Evolutionary conservation across 2,329 filamentous ascomycete species (phyloP).

Genomic region (Aspergillus uvarum): DNA sequence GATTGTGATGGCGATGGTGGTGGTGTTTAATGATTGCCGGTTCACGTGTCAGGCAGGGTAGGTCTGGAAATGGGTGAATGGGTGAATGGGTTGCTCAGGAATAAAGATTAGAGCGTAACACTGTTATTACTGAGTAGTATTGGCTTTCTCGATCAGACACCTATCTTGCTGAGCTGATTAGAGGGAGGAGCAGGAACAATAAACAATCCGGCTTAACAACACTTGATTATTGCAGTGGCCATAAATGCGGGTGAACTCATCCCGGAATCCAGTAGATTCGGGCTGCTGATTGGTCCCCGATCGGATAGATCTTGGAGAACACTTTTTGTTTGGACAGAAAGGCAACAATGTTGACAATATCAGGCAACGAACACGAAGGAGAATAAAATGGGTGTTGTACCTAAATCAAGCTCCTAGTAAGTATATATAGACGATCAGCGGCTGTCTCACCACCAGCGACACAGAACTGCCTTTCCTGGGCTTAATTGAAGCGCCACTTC

Average conservation of each 20-base stretch:
- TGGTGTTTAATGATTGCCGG: neutral
- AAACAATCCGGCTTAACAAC: neutral
- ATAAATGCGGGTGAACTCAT: conserved; percentile 5
- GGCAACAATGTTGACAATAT: too few relatives aligned
- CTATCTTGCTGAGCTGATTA: neutral
- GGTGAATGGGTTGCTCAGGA: neutral
- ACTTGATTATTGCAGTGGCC: neutral
- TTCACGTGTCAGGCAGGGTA: neutral
- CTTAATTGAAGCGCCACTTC: conserved; percentile 25
- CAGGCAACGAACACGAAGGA: neutral
- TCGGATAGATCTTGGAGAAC: neutral
- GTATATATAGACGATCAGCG: too few relatives aligned
- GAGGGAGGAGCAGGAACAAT: neutral
- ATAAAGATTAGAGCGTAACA: neutral
- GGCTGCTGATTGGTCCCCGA: conserved; percentile 7
- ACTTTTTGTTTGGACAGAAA: too few relatives aligned
- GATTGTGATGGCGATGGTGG: neutral
- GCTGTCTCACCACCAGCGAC: neutral
- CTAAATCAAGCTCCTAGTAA: too few relatives aligned
- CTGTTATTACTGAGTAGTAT: neutral
- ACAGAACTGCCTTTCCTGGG: conserved; percentile 1
- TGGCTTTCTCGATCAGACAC: neutral
- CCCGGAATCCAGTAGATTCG: neutral
- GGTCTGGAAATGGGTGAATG: neutral
- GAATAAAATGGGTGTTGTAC: neutral